phyloP scores from a whole-genome alignment of 164 flowering plant species.

The Piper betle region DNA sequence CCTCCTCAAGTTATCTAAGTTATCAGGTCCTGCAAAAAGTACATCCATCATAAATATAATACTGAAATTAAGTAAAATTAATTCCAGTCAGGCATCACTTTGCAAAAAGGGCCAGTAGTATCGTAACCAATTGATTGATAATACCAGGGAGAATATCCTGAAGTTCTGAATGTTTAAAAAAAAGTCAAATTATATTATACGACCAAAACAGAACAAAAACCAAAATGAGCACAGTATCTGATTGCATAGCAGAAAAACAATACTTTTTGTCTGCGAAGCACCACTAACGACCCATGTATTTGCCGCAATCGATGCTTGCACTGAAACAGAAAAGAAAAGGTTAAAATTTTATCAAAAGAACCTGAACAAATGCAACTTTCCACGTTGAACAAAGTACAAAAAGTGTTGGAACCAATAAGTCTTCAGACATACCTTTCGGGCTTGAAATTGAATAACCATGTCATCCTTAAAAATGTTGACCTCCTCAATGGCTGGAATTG shows the following conservation, averaged over 20 bases:
- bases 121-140: conserved; percentile 44
- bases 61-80: background rate
- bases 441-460: conserved; percentile 40
- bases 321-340: conserved; percentile 26
- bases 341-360: background rate
- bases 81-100: background rate
- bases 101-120: background rate
- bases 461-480: conserved; percentile 69
- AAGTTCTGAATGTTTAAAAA: conserved; percentile 24
- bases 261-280: conserved; percentile 72
- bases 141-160: conserved; percentile 52
- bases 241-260: background rate
- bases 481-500: conserved; percentile 59
- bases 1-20: conserved; percentile 54
- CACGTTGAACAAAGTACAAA: background rate
- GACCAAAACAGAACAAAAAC: background rate
- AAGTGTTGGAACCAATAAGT: background rate
- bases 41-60: background rate
- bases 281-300: conserved; percentile 98
- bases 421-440: conserved; percentile 36
- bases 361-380: background rate
- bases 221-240: background rate
- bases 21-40: conserved; percentile 42
- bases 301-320: conserved; percentile 86
- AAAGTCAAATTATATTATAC: background rate